phyloP scores from a whole-genome alignment of 768 basidiomycete species.

The Termitomyces sp. region DNA sequence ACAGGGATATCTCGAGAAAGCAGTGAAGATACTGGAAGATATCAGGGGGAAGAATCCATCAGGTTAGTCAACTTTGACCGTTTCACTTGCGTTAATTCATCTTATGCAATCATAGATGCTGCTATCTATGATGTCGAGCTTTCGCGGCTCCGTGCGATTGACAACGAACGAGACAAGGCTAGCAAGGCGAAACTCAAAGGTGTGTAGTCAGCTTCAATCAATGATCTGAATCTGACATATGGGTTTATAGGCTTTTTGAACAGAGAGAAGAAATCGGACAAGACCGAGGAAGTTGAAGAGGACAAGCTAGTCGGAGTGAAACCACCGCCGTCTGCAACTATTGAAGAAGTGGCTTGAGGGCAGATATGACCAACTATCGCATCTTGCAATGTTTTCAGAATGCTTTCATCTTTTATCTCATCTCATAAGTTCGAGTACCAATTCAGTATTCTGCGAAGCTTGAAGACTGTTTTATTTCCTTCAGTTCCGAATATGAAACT shows the following conservation, averaged over 20 bases:
- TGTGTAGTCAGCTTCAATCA: constrained; percentile 21
- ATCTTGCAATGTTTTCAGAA: constrained; percentile 9
- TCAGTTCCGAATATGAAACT: background rate
- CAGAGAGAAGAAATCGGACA: constrained; percentile 20
- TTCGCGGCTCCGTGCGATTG: constrained; percentile 53
- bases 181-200: constrained; percentile 78
- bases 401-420: background rate
- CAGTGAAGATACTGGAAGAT: constrained; percentile 62
- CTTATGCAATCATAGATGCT: constrained; percentile 41
- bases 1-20: constrained; percentile 73
- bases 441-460: background rate
- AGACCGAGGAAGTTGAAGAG: constrained; percentile 1
- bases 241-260: constrained; percentile 48
- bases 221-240: background rate
- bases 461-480: background rate
- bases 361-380: background rate
- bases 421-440: background rate
- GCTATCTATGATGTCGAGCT: constrained; percentile 64
- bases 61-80: constrained; percentile 37
- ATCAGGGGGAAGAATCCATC: constrained; percentile 60
- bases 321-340: constrained; percentile 7
- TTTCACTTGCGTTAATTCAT: background rate
- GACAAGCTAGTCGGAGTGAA: constrained; percentile 2
- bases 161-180: constrained; percentile 64
- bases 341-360: constrained; percentile 10